These are phyloP conservation scores for Cadophora sp. DNA, from an alignment of 2,329 filamentous ascomycete genomes.

Conservation along the genomic window DNA sequence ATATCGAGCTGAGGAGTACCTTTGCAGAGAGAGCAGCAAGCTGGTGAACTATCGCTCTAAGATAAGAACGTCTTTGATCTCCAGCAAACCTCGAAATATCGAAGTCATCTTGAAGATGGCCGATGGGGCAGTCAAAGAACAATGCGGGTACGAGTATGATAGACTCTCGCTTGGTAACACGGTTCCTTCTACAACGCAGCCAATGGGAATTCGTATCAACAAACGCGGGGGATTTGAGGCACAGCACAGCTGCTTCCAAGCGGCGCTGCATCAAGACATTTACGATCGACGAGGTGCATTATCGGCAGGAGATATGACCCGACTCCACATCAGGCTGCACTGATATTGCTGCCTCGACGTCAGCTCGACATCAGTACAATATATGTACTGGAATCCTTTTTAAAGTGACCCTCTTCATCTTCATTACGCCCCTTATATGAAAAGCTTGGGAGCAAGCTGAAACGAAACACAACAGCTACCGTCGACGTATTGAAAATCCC, in stretches of 20 bases:
- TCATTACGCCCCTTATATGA: background rate
- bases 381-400: background rate
- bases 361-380: no score
- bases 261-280: conserved; percentile 1
- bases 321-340: background rate
- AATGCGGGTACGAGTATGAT: background rate
- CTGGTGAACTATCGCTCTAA: background rate
- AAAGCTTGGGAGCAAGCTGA: background rate
- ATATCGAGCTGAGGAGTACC: background rate
- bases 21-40: no score
- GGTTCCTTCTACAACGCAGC: background rate
- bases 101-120: background rate
- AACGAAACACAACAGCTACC: background rate
- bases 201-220: background rate
- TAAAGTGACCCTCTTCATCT: no score
- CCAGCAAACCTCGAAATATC: background rate
- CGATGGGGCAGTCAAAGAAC: no score
- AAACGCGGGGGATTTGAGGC: background rate
- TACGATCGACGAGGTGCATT: conserved; percentile 1
- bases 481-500: background rate
- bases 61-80: background rate
- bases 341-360: background rate
- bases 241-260: background rate
- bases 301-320: conserved; percentile 11
- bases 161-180: background rate